Evolutionary conservation across 2,329 filamentous ascomycete genomes (phyloP).

Genomic region (Ophidiomyces ophidiicola): DNA sequence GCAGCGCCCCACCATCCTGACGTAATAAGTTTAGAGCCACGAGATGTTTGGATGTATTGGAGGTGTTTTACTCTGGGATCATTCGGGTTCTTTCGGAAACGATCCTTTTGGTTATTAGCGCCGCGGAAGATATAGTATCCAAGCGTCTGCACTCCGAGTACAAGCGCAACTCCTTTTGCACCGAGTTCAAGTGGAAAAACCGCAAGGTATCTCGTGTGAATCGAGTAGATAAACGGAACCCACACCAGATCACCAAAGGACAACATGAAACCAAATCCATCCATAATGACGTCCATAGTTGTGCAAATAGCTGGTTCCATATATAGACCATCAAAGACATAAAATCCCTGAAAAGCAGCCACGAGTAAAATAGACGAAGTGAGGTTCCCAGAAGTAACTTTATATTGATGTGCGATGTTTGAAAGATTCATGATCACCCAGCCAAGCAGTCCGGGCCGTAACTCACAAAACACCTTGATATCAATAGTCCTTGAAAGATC

Average conservation of each 20-base stretch:
- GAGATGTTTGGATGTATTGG: slow-evolving; percentile 70
- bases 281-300: slow-evolving; percentile 85
- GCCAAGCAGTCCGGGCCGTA: slow-evolving; percentile 80
- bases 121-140: slow-evolving; percentile 86
- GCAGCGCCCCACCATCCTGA: slow-evolving; percentile 90
- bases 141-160: slow-evolving; percentile 53
- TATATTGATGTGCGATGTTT: slow-evolving; percentile 79
- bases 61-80: slow-evolving; percentile 70
- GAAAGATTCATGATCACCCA: slow-evolving; percentile 80
- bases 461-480: slow-evolving; percentile 78
- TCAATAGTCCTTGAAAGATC: slow-evolving; percentile 53
- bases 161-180: slow-evolving; percentile 49
- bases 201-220: slow-evolving; percentile 74
- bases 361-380: slow-evolving; percentile 79
- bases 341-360: slow-evolving; percentile 63
- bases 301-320: slow-evolving; percentile 84
- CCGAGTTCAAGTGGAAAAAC: slow-evolving; percentile 69
- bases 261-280: slow-evolving; percentile 92
- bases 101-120: slow-evolving; percentile 88
- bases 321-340: slow-evolving; percentile 71
- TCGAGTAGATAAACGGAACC: slow-evolving; percentile 79
- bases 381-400: slow-evolving; percentile 60
- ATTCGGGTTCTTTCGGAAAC: slow-evolving; percentile 74
- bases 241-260: slow-evolving; percentile 84
- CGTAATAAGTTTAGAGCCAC: slow-evolving; percentile 66